Evolutionary conservation across 1,284 basidiomycete species (phyloP), one percentile per base, ranked within the genome.

Genomic region (Anthracocystis setariae): DNA sequence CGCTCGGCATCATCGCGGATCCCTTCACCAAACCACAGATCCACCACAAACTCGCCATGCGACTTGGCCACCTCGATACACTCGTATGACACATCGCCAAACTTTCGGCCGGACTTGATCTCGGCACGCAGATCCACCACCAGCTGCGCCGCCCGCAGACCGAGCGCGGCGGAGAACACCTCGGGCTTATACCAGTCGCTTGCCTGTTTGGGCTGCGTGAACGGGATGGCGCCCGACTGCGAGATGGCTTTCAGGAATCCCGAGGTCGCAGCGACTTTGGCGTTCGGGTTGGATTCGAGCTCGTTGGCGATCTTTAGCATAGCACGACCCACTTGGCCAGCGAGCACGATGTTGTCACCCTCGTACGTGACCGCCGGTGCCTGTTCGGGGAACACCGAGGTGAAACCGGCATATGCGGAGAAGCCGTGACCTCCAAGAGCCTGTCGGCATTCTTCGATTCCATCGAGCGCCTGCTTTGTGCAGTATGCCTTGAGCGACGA

Each of bases 361-460:
- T 83, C 81, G 78, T 83, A 84, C 8, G 84, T 84, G 27, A 84
- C 82, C 0, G 73, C 60, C 48, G 62, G 77, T 10, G 52, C 65
- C 62, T 67, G 76, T 51, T 79, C 78, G 46, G 71, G 63, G 60
- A 79, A 82, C 32, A 81, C 68, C 8, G 52, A 59, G 15, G 68
- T 73, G 46, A 79, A 67, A 39, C 81, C 83, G 25, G 76, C 74
- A 23, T 79, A 77, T 24, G 80, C 71, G 8, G 77, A 80, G 74
- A 78, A 84, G 2, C 84, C 84, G 61, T 84, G 84, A 2, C 84
- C 84, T 23, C 84, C 84, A 35, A 82, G 79, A 12, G 82, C 82
- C 33, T 83, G 61, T 17, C 84, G 74, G 61, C 83, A 84, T 53
- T 81, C 79, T 58, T 84, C 84, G 39, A 84, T 84, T 4, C 81